phyloP scores from a whole-genome alignment of 2,329 filamentous ascomycete species.

The Blastomyces percursus region DNA sequence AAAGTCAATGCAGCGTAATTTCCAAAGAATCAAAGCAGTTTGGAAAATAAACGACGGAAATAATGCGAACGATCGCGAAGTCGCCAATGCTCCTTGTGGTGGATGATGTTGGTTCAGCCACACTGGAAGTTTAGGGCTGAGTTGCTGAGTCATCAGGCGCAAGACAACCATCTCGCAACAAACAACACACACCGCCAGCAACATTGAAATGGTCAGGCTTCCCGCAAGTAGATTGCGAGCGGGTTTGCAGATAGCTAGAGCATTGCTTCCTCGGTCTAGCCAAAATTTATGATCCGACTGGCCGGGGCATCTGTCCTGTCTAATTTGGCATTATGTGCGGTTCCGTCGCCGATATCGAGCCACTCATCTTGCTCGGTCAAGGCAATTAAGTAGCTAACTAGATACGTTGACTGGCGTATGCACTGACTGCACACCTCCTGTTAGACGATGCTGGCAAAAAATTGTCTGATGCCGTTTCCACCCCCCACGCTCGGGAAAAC shows the following conservation, averaged over 20 bases:
- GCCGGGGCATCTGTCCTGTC: background rate
- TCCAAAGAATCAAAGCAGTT: background rate
- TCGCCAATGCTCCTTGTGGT: background rate
- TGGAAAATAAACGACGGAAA: background rate
- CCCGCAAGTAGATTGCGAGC: no score
- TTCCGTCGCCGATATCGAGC: background rate
- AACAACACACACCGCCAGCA: no score
- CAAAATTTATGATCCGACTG: background rate
- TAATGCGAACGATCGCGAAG: background rate
- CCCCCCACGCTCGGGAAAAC: background rate
- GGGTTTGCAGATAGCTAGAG: background rate
- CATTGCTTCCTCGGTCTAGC: background rate
- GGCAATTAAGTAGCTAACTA: no score
- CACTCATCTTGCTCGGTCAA: background rate
- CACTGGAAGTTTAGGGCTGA: background rate
- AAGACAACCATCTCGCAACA: background rate
- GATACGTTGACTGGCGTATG: background rate
- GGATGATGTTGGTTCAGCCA: background rate
- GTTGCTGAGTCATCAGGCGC: background rate
- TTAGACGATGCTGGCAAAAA: background rate
- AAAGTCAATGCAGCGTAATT: background rate
- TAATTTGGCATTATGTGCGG: background rate
- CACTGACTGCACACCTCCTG: background rate
- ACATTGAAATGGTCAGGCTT: background rate
- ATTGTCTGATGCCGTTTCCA: background rate